Evolutionary conservation across 441 rosid species (phyloP).

Genomic region (Erodium trifolium): DNA sequence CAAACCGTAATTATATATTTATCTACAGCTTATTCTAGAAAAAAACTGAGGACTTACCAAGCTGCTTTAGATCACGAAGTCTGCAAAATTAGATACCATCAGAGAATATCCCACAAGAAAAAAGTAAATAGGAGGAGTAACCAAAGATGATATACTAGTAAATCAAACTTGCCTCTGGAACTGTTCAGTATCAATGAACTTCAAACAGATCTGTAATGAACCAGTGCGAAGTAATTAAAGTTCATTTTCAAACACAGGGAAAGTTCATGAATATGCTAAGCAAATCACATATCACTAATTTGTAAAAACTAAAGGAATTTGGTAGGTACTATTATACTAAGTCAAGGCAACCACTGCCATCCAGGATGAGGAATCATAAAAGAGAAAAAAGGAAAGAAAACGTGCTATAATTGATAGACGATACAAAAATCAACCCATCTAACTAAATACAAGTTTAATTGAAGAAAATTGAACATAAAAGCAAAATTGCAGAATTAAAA

Average conservation of each 20-base stretch:
- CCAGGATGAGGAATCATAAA: background rate
- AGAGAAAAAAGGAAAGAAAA: background rate
- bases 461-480: background rate
- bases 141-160: background rate
- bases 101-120: conserved; percentile 13
- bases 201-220: conserved; percentile 33
- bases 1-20: background rate
- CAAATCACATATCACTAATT: background rate
- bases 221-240: background rate
- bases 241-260: background rate
- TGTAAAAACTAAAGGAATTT: background rate
- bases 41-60: conserved; percentile 43
- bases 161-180: conserved; percentile 64
- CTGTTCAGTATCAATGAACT: conserved; percentile 83
- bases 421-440: background rate
- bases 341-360: background rate
- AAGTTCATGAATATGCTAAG: background rate
- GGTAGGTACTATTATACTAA: background rate
- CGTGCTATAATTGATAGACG: background rate
- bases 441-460: background rate
- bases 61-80: conserved; percentile 89
- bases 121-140: background rate
- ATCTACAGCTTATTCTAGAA: background rate
- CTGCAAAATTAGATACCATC: conserved; percentile 39
- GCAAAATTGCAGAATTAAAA: background rate